A percentile compares a stretch with the other conserved stretches of the same genome.
These are phyloP conservation scores for Zasmidium cellare DNA, from an alignment of 2,329 filamentous ascomycete genomes.

Conservation along the genomic window DNA sequence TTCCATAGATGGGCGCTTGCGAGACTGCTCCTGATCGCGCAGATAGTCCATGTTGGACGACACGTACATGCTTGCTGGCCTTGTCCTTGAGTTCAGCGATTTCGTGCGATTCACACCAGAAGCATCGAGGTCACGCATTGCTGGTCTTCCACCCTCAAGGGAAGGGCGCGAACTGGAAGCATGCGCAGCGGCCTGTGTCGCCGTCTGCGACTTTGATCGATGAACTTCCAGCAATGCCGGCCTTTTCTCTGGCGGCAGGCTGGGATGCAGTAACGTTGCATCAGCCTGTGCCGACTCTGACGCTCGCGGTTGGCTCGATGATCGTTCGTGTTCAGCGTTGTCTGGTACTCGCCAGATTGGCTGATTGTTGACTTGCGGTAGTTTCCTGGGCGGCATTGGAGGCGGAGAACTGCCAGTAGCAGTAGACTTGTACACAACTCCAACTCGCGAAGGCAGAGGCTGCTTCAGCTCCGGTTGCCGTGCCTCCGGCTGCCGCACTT, in stretches of 20 bases:
- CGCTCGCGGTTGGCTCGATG: slow-evolving; percentile 51
- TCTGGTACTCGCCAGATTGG: slow-evolving; percentile 59
- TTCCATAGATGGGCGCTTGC: slow-evolving; percentile 34
- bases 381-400: slow-evolving; percentile 38
- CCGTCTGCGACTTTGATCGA: slow-evolving; percentile 53
- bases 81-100: slow-evolving; percentile 65
- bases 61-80: slow-evolving; percentile 80
- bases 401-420: slow-evolving; percentile 47
- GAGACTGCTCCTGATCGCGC: slow-evolving; percentile 65
- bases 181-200: slow-evolving; percentile 43
- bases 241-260: slow-evolving; percentile 35
- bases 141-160: slow-evolving; percentile 68
- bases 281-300: slow-evolving; percentile 39
- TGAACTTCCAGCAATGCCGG: slow-evolving; percentile 46
- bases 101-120: slow-evolving; percentile 56
- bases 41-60: slow-evolving; percentile 81
- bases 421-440: slow-evolving; percentile 59
- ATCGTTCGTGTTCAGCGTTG: slow-evolving; percentile 49
- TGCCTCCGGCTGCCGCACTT: slow-evolving; percentile 24
- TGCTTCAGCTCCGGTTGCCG: slow-evolving; percentile 40
- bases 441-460: slow-evolving; percentile 49
- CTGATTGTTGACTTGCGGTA: slow-evolving; percentile 41
- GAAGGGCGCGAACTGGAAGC: slow-evolving; percentile 59
- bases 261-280: slow-evolving; percentile 39
- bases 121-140: slow-evolving; percentile 61